phyloP scores from a whole-genome alignment of 331 rosid species.

The Cydonia oblonga region DNA sequence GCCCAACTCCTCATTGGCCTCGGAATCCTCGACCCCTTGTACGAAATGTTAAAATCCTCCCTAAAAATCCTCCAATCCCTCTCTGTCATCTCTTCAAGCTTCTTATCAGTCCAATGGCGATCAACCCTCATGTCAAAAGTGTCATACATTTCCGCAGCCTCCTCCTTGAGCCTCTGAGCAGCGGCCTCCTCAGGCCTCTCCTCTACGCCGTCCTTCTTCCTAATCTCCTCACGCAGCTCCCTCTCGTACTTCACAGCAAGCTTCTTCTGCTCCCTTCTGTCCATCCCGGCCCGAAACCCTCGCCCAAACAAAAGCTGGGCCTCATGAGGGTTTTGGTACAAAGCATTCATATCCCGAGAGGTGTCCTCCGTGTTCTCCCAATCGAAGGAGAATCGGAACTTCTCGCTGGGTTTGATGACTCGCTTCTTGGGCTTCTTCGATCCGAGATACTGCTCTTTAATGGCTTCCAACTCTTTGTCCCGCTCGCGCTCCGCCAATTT shows the following conservation, averaged over 20 bases:
- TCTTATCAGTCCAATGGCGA: constrained; percentile 84
- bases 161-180: constrained; percentile 62
- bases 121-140: constrained; percentile 84
- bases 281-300: constrained; percentile 84
- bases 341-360: constrained; percentile 66
- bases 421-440: constrained; percentile 80
- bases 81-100: constrained; percentile 78
- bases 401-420: constrained; percentile 85
- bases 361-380: constrained; percentile 92
- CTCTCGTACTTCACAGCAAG: constrained; percentile 83
- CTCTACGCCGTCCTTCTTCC: constrained; percentile 62
- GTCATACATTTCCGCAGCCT: constrained; percentile 64
- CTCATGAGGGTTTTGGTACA: constrained; percentile 85
- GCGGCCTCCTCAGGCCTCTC: constrained; percentile 81
- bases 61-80: constrained; percentile 85
- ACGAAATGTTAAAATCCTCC: constrained; percentile 75
- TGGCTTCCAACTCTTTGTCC: constrained; percentile 60
- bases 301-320: constrained; percentile 77
- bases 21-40: constrained; percentile 76
- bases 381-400: constrained; percentile 75
- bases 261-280: constrained; percentile 86
- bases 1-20: constrained; percentile 79
- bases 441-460: constrained; percentile 78
- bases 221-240: constrained; percentile 62
- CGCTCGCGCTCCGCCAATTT: constrained; percentile 65